Evolutionary conservation across 1,139 yeast species (phyloP).

Genomic region (Pneumocystis sp.): DNA sequence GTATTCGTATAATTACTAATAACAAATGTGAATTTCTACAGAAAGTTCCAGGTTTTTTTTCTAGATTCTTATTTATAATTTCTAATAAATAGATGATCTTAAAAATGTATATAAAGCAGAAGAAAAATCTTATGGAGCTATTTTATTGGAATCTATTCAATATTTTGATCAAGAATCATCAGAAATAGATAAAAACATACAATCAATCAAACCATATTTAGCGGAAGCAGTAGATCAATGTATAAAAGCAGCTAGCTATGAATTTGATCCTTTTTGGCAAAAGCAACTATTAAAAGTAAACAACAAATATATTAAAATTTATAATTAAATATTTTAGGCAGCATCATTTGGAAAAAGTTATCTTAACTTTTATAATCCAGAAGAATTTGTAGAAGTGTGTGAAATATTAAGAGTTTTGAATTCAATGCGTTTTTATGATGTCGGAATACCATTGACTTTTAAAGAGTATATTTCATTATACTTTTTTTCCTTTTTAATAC

Average conservation of each 20-base stretch:
- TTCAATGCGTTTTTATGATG: slow-evolving; percentile 43
- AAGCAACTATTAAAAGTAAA: slow-evolving; percentile 43
- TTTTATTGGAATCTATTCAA: slow-evolving; percentile 68
- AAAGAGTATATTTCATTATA: slow-evolving; percentile 28
- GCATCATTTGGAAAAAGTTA: slow-evolving; percentile 79
- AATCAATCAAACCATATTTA: slow-evolving; percentile 41
- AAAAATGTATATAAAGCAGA: slow-evolving; percentile 65
- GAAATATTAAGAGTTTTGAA: slow-evolving; percentile 54
- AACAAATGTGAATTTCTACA: slow-evolving; percentile 48
- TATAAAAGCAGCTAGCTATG: slow-evolving; percentile 60
- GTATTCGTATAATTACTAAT: slow-evolving; percentile 49
- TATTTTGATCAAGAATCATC: slow-evolving; percentile 58
- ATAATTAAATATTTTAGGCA: slow-evolving; percentile 27
- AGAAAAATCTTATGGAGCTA: slow-evolving; percentile 68
- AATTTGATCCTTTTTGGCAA: slow-evolving; percentile 65
- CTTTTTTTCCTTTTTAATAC: background rate
- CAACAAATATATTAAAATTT: background rate
- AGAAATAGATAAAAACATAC: slow-evolving; percentile 66
- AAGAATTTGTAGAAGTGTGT: slow-evolving; percentile 46
- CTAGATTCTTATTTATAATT: background rate
- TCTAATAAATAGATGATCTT: slow-evolving; percentile 24
- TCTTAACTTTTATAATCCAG: slow-evolving; percentile 34
- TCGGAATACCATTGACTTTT: slow-evolving; percentile 57
- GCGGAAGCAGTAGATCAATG: slow-evolving; percentile 55
- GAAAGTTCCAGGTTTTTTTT: slow-evolving; percentile 36